phyloP scores from a whole-genome alignment of 768 basidiomycete genomes.

The Termitomyces sp. region DNA sequence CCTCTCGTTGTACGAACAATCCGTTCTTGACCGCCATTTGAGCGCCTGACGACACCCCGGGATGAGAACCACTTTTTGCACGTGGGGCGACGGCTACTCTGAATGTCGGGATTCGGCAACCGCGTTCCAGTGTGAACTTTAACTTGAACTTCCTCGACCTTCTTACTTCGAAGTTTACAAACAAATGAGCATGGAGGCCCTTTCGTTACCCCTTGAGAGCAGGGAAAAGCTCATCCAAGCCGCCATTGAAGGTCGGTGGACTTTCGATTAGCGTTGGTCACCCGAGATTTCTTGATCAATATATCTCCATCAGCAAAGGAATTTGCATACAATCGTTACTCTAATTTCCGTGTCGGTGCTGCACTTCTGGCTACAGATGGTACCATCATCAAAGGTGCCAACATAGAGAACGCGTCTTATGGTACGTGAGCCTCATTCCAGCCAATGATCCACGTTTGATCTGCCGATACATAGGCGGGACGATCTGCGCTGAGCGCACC shows the following conservation, averaged over 20 bases:
- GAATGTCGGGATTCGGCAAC: neutral
- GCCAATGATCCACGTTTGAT: neutral
- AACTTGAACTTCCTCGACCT: neutral
- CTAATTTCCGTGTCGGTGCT: conserved; percentile 90
- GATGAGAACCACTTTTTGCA: neutral
- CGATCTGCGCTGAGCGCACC: conserved; percentile 93
- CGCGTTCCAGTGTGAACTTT: neutral
- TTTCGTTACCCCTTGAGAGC: conserved; percentile 35
- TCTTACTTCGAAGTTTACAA: neutral
- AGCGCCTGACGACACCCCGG: neutral
- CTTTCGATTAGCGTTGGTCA: neutral
- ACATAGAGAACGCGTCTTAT: conserved; percentile 92
- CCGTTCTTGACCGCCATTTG: neutral
- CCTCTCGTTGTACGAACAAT: neutral
- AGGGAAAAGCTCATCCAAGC: conserved; percentile 47
- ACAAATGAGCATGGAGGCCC: conserved; percentile 19
- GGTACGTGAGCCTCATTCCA: conserved; percentile 38
- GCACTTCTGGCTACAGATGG: conserved; percentile 72
- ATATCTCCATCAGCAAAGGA: conserved; percentile 48
- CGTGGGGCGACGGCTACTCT: neutral
- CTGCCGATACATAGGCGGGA: conserved; percentile 50
- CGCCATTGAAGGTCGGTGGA: conserved; percentile 50
- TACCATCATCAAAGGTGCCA: conserved; percentile 75
- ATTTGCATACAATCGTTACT: conserved; percentile 78
- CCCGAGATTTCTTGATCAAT: neutral